These are phyloP conservation scores for Sporothrix schenckii DNA, from an alignment of 2,329 filamentous ascomycete species.

Conservation along the genomic window DNA sequence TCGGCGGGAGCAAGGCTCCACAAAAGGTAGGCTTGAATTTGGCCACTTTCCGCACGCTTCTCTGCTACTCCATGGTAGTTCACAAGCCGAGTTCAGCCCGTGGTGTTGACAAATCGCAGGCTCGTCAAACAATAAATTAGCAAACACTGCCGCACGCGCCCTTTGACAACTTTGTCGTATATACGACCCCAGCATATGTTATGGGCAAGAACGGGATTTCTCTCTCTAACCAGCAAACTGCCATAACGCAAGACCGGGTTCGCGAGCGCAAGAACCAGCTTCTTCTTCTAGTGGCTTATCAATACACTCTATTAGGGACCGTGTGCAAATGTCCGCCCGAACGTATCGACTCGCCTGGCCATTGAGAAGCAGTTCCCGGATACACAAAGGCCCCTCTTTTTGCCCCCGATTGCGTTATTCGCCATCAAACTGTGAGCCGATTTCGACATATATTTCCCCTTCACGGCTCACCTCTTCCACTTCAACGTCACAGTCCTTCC, in stretches of 20 bases:
- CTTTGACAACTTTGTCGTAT: neutral
- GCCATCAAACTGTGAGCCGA: neutral
- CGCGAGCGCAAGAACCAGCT: neutral
- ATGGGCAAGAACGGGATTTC: neutral
- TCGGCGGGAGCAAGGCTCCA: neutral
- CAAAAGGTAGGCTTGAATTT: neutral
- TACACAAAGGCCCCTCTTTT: slow-evolving; percentile 29
- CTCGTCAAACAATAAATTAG: neutral
- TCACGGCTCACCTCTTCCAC: neutral
- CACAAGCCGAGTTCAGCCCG: slow-evolving; percentile 4
- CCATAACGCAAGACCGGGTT: neutral
- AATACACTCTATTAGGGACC: slow-evolving; percentile 8
- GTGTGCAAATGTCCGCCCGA: slow-evolving; percentile 6
- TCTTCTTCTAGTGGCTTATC: slow-evolving; percentile 17
- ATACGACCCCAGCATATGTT: too few species aligned
- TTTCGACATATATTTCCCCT: slow-evolving; percentile 27
- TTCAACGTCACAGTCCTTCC: slow-evolving; percentile 15
- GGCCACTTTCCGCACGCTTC: slow-evolving; percentile 3
- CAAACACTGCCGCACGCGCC: slow-evolving; percentile 1
- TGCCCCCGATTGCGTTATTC: slow-evolving; percentile 28
- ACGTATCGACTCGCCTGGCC: neutral
- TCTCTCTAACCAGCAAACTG: slow-evolving; percentile 6
- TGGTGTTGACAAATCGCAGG: slow-evolving; percentile 21
- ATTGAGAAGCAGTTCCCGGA: slow-evolving; percentile 10
- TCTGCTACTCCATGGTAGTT: slow-evolving; percentile 11